phyloP scores from a whole-genome alignment of 106 monocot genomes.

The Phalaenopsis equestris region DNA sequence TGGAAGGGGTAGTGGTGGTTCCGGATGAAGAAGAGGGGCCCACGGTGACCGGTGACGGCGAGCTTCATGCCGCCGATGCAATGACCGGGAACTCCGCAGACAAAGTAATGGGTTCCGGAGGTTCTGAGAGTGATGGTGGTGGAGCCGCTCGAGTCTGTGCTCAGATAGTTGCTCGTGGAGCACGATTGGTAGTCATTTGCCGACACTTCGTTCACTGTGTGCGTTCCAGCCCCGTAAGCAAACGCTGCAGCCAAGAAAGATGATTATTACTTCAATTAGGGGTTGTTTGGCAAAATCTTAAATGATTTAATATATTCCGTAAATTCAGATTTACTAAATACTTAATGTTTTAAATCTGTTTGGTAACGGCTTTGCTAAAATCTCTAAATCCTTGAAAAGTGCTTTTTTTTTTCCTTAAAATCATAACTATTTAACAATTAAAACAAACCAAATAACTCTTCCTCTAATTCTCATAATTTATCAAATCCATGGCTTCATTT shows the following conservation, averaged over 20 bases:
- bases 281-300: too few relatives aligned
- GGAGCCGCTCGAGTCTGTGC: conserved; percentile 27
- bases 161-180: conserved; percentile 24
- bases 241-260: conserved; percentile 27
- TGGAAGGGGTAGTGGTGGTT: conserved; percentile 3
- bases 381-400: too few relatives aligned
- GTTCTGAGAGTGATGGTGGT: conserved; percentile 31
- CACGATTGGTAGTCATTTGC: conserved; percentile 33
- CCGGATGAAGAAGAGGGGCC: not conserved
- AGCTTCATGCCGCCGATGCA: conserved; percentile 53
- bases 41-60: conserved; percentile 38
- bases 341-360: too few relatives aligned
- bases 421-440: too few relatives aligned
- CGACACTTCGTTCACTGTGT: conserved; percentile 48
- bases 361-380: too few relatives aligned
- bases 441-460: too few relatives aligned
- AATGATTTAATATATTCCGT: too few relatives aligned
- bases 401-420: too few relatives aligned
- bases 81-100: conserved; percentile 42
- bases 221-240: conserved; percentile 17
- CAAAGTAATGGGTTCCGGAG: conserved; percentile 38
- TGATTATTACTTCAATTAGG: not conserved
- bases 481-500: too few relatives aligned
- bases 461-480: too few relatives aligned
- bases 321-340: too few relatives aligned